Conservation (phyloP, 2,329 filamentous ascomycete genomes). For the Pseudocercospora eumusae region DNA sequence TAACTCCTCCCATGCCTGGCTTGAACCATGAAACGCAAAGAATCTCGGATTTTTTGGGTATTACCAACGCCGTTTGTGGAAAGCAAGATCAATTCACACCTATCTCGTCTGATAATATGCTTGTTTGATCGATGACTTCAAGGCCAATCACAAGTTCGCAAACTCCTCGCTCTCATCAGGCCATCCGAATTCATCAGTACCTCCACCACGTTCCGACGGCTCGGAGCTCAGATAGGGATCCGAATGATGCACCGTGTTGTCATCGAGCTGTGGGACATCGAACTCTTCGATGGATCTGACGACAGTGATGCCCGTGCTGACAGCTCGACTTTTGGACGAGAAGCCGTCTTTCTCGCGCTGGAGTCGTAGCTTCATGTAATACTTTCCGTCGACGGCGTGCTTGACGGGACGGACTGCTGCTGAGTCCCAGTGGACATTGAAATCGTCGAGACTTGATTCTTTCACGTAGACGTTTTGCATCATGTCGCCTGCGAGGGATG, state of each 20-base stretch:
- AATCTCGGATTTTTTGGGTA: not conserved
- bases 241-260: not conserved
- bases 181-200: conserved; percentile 11
- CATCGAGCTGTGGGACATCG: not conserved
- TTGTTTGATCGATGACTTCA: not conserved
- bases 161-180: conserved; percentile 18
- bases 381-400: conserved; percentile 24
- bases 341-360: conserved; percentile 20
- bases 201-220: not conserved
- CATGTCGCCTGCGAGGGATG: conserved; percentile 12
- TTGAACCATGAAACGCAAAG: not conserved
- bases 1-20: not conserved
- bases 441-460: conserved; percentile 12
- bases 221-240: not conserved
- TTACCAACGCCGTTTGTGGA: not conserved
- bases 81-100: not conserved
- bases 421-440: conserved; percentile 19
- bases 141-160: conserved; percentile 14
- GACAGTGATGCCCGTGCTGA: not conserved
- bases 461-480: conserved; percentile 26
- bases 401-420: conserved; percentile 23
- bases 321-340: not conserved
- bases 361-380: conserved; percentile 18
- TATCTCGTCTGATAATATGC: not conserved
- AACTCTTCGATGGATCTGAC: not conserved